These are phyloP conservation scores for Solanum ossicruentum DNA, from an alignment of 257 asterid species.

Conservation along the genomic window DNA sequence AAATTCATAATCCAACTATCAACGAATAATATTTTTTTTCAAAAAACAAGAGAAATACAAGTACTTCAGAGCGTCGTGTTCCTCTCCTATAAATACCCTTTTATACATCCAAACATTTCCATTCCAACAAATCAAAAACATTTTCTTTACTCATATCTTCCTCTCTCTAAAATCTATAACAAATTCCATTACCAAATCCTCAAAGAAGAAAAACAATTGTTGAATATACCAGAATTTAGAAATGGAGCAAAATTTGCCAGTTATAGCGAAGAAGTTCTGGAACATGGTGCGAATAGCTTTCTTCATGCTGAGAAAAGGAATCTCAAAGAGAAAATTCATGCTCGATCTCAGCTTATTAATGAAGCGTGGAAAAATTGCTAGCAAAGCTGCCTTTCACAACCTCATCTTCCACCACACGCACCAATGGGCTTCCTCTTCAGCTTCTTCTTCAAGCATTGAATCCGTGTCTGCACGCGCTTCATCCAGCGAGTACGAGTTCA, in stretches of 20 bases:
- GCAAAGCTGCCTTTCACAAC: conserved; percentile 58
- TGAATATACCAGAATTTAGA: background rate
- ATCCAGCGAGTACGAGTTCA: conserved; percentile 52
- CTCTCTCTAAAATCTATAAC: background rate
- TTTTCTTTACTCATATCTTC: background rate
- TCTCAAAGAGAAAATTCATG: conserved; percentile 50
- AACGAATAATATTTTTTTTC: no score
- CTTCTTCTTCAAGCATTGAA: conserved; percentile 13
- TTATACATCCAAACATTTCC: background rate
- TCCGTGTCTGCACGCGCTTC: conserved; percentile 5
- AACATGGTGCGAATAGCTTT: conserved; percentile 34
- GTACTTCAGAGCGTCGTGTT: conserved; percentile 4
- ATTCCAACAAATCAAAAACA: conserved; percentile 3
- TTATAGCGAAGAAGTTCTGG: conserved; percentile 66
- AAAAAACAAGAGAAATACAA: background rate
- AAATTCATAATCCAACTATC: no score
- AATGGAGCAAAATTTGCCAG: conserved; percentile 73
- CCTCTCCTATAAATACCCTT: background rate
- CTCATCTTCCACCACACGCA: conserved; percentile 60
- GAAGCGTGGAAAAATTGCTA: conserved; percentile 77
- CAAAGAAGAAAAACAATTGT: background rate
- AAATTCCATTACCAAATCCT: background rate
- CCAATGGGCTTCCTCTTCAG: conserved; percentile 6
- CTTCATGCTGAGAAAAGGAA: conserved; percentile 63
- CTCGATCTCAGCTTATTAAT: conserved; percentile 49